Evolutionary conservation across 306 rosid species (phyloP).

Genomic region (Fragaria vesca): DNA sequence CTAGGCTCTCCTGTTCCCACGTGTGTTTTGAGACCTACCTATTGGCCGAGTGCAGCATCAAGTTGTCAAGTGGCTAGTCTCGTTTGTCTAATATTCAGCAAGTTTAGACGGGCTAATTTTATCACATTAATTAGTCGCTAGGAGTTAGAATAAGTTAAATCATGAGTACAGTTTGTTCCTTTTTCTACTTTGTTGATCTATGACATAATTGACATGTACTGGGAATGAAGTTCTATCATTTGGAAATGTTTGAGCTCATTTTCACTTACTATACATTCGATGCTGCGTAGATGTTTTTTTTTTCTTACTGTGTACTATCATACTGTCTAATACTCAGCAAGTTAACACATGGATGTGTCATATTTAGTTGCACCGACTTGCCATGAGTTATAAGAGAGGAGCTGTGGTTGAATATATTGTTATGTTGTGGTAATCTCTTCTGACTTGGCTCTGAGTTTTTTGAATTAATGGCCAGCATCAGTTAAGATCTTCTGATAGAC

Average conservation of each 20-base stretch:
- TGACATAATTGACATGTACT: neutral
- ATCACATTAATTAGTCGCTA: conserved; percentile 10
- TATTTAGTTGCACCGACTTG: too few species aligned
- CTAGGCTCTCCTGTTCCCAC: conserved; percentile 5
- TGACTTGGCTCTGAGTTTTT: too few species aligned
- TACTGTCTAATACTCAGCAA: too few species aligned
- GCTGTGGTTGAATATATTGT: too few species aligned
- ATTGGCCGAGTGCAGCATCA: neutral
- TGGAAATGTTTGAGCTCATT: neutral
- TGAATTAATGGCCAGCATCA: too few species aligned
- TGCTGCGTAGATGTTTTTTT: neutral
- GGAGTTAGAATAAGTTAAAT: conserved; percentile 19
- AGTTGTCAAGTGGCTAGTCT: neutral
- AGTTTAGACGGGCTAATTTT: neutral
- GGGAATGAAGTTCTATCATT: conserved; percentile 15
- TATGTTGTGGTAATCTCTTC: too few species aligned
- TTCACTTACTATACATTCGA: neutral
- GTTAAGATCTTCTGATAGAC: too few species aligned
- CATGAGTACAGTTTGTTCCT: conserved; percentile 9
- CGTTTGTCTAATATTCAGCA: neutral
- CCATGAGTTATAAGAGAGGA: too few species aligned
- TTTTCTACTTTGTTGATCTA: neutral
- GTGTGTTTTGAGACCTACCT: neutral
- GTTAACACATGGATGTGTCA: too few species aligned
- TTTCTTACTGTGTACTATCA: too few species aligned